phyloP scores from a whole-genome alignment of 768 basidiomycete genomes.

The Hygrocybe punicea region DNA sequence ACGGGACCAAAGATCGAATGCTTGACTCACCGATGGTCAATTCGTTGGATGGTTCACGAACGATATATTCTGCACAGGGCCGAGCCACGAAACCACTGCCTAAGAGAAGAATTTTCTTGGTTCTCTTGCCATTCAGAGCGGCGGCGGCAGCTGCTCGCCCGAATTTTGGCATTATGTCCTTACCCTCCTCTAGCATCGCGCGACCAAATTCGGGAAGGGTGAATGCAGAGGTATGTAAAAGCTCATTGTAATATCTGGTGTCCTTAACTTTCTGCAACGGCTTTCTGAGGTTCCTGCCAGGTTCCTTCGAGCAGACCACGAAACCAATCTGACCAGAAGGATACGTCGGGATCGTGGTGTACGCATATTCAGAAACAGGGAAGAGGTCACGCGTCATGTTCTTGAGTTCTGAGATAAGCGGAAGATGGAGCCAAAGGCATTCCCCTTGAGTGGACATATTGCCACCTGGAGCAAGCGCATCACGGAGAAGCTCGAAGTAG shows the following conservation, averaged over 20 bases:
- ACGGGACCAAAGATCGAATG: neutral
- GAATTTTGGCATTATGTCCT: constrained; percentile 69
- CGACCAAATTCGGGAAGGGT: constrained; percentile 90
- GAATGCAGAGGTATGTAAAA: constrained; percentile 80
- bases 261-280: constrained; percentile 68
- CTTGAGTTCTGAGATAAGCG: constrained; percentile 75
- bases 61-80: constrained; percentile 94
- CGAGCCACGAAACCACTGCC: constrained; percentile 95
- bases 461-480: constrained; percentile 85
- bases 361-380: constrained; percentile 83
- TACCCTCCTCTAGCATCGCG: constrained; percentile 66
- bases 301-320: constrained; percentile 80
- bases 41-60: constrained; percentile 72
- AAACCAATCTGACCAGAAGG: constrained; percentile 98
- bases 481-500: constrained; percentile 92
- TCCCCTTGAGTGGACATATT: constrained; percentile 96
- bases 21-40: constrained; percentile 72
- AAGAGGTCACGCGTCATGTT: constrained; percentile 71
- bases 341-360: constrained; percentile 95
- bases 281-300: constrained; percentile 61
- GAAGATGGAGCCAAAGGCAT: constrained; percentile 91
- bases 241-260: constrained; percentile 82
- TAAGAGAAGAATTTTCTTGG: constrained; percentile 76
- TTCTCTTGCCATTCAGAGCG: constrained; percentile 40
- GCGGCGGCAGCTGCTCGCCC: constrained; percentile 55